These are phyloP conservation scores for Sistotremastrum suecicum DNA, from an alignment of 768 basidiomycete genomes.

Conservation along the genomic window DNA sequence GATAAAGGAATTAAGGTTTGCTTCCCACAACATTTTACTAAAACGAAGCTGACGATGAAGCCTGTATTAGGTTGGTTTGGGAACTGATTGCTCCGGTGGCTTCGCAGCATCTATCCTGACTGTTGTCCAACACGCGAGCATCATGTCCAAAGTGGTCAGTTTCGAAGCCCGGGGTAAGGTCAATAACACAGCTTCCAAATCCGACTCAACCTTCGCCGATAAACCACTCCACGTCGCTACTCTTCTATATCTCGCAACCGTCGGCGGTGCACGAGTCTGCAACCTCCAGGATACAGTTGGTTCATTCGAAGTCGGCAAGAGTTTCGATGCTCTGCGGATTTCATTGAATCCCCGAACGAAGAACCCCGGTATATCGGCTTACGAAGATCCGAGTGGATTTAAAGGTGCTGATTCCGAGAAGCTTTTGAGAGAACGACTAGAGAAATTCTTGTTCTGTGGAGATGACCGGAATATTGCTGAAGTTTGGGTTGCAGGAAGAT, in stretches of 20 bases:
- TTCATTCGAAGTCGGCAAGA: conserved; percentile 66
- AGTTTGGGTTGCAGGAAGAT: conserved; percentile 73
- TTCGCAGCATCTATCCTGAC: conserved; percentile 69
- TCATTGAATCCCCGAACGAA: conserved; percentile 36
- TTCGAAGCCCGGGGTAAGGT: conserved; percentile 23
- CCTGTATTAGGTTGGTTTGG: conserved; percentile 65
- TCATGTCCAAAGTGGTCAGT: conserved; percentile 64
- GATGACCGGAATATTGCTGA: conserved; percentile 72
- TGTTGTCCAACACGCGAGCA: conserved; percentile 59
- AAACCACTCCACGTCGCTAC: conserved; percentile 61
- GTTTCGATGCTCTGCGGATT: conserved; percentile 80
- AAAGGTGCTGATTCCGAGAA: conserved; percentile 14
- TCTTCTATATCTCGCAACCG: conserved; percentile 79
- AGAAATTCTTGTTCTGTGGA: conserved; percentile 76
- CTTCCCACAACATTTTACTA: not conserved
- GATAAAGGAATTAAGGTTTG: conserved; percentile 78
- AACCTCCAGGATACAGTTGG: conserved; percentile 54
- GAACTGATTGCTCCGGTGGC: conserved; percentile 87
- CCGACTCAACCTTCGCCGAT: conserved; percentile 26
- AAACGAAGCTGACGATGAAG: no score
- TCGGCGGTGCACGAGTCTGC: conserved; percentile 83
- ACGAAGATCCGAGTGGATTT: conserved; percentile 11
- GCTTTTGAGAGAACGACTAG: conserved; percentile 44
- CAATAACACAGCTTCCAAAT: not conserved
- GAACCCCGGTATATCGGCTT: conserved; percentile 45